Conservation (phyloP, 176 grass and related monocot species). For the Rhynchospora pubera region DNA sequence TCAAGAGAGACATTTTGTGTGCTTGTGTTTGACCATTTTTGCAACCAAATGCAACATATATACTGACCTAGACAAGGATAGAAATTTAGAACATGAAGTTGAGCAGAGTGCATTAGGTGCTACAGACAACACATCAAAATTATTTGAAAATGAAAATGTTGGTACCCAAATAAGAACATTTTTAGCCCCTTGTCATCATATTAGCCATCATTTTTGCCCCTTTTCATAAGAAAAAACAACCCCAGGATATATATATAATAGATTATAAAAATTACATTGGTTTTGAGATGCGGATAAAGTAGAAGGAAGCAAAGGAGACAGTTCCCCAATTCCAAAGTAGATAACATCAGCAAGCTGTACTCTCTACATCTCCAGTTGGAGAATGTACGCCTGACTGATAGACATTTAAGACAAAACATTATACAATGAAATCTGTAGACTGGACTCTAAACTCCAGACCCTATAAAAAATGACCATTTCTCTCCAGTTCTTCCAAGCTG, state of each 20-base stretch:
- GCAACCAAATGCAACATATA: background rate
- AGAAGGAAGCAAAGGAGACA: background rate
- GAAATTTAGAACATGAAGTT: background rate
- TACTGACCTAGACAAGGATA: background rate
- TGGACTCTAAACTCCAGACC: background rate
- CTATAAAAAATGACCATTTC: background rate
- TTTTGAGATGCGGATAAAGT: background rate
- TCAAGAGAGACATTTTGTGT: background rate
- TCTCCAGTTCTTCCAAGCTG: background rate
- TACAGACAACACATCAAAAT: background rate
- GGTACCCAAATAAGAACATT: background rate
- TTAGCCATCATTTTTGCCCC: background rate
- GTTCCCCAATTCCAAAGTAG: background rate
- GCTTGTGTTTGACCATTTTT: slow-evolving; percentile 8
- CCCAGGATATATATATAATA: background rate
- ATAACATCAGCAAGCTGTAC: slow-evolving; percentile 6
- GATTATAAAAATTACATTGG: background rate
- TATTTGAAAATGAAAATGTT: background rate
- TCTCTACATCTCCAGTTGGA: background rate
- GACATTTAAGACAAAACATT: background rate
- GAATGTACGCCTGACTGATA: background rate
- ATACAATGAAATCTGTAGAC: background rate
- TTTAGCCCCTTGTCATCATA: background rate
- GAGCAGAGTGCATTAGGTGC: background rate
- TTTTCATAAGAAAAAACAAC: background rate